Percentiles rank a stretch among this genome's conserved stretches.
Evolutionary conservation across 176 grass and related monocot genomes (phyloP).

Genomic region (Dendrocalamus sinicus): DNA sequence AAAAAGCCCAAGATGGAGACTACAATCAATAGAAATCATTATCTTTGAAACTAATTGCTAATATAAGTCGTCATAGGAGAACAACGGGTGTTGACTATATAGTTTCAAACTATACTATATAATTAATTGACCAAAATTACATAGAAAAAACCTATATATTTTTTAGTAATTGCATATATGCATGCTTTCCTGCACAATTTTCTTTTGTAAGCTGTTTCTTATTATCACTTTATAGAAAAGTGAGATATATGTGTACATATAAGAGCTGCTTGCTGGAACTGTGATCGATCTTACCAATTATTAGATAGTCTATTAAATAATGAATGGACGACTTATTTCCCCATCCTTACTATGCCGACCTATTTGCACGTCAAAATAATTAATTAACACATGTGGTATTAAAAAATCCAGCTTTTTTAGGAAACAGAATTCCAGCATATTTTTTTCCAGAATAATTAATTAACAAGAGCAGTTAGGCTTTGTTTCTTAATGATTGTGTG

Average conservation of each 20-base stretch:
- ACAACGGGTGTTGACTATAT: constrained; percentile 49
- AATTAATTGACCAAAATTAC: constrained; percentile 20
- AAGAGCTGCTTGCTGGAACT: neutral
- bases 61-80: constrained; percentile 43
- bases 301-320: constrained; percentile 24
- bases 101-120: constrained; percentile 16
- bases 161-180: neutral
- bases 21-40: constrained; percentile 16
- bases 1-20: constrained; percentile 37
- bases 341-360: neutral
- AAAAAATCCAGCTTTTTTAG: neutral
- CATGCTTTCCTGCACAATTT: neutral
- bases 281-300: neutral
- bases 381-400: neutral
- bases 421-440: too few relatives aligned
- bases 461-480: neutral
- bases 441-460: neutral
- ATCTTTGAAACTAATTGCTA: constrained; percentile 28
- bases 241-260: neutral
- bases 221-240: neutral
- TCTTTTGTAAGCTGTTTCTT: neutral
- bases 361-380: constrained; percentile 12
- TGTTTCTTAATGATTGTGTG: neutral
- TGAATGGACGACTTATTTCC: neutral
- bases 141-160: neutral